These are phyloP conservation scores for Bullera alba DNA, from an alignment of 768 basidiomycete species.

Conservation along the genomic window DNA sequence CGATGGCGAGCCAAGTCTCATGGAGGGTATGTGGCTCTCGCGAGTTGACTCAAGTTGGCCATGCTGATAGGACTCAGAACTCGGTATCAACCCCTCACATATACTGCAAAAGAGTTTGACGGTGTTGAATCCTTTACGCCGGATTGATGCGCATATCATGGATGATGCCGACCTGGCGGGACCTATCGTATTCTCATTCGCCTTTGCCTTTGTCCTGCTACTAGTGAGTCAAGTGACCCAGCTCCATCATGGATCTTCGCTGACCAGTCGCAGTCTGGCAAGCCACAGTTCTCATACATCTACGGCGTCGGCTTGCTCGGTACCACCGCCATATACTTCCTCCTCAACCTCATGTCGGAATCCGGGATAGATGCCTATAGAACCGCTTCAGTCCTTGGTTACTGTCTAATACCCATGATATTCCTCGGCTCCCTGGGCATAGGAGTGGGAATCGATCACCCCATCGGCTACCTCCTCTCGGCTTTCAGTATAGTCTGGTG, in stretches of 20 bases:
- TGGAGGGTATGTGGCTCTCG: conserved; percentile 63
- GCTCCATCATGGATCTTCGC: neutral
- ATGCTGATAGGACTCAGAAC: conserved; percentile 55
- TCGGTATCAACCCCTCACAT: conserved; percentile 96
- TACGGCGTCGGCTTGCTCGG: conserved; percentile 97
- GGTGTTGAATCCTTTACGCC: conserved; percentile 82
- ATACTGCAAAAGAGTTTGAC: conserved; percentile 90
- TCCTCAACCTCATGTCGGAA: conserved; percentile 95
- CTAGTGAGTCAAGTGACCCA: conserved; percentile 57
- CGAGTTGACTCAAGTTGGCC: neutral
- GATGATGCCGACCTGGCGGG: conserved; percentile 98
- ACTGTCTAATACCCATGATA: conserved; percentile 94
- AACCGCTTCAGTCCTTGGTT: conserved; percentile 82
- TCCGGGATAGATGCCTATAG: conserved; percentile 92
- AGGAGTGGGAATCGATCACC: conserved; percentile 71
- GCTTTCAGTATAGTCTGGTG: conserved; percentile 86
- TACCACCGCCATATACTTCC: conserved; percentile 80
- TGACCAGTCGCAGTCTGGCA: conserved; percentile 66
- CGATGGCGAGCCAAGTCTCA: conserved; percentile 88
- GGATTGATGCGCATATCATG: conserved; percentile 88
- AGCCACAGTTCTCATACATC: conserved; percentile 97
- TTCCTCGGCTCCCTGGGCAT: conserved; percentile 85
- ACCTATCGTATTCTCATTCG: conserved; percentile 88
- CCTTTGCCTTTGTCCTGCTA: conserved; percentile 85
- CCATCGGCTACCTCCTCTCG: conserved; percentile 77